phyloP scores from a whole-genome alignment of 805 yeast genomes.

The Clavispora carvajalis region DNA sequence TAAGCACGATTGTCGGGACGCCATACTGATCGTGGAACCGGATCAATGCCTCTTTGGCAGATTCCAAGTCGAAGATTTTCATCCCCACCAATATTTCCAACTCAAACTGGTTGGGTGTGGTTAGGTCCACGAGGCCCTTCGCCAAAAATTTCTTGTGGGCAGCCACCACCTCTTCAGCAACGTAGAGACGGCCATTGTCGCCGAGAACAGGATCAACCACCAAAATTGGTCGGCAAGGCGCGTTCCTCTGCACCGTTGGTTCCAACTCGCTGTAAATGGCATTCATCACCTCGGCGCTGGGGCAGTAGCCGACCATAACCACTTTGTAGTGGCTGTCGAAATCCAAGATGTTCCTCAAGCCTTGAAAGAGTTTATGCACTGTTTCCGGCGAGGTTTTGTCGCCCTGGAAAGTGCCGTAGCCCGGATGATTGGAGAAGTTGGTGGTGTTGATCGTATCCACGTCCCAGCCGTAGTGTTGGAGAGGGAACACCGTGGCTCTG shows the following conservation, averaged over 20 bases:
- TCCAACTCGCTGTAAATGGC: constrained; percentile 43
- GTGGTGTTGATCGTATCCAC: constrained; percentile 17
- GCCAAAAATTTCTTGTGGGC: constrained; percentile 52
- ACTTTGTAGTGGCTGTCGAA: constrained; percentile 48
- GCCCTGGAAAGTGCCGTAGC: constrained; percentile 13
- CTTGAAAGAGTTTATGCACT: constrained; percentile 47
- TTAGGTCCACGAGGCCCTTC: constrained; percentile 45
- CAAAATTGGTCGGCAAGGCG: constrained; percentile 45
- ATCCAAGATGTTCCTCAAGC: constrained; percentile 45
- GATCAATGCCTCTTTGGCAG: constrained; percentile 35
- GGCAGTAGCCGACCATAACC: constrained; percentile 75
- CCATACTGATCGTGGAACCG: constrained; percentile 40
- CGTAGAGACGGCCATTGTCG: constrained; percentile 81
- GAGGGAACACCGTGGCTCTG: constrained; percentile 14
- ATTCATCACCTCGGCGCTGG: constrained; percentile 48
- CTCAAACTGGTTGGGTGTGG: constrained; percentile 92
- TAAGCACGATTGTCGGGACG: constrained; percentile 51
- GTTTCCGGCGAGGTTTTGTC: constrained; percentile 38
- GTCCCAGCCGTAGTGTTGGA: constrained; percentile 16
- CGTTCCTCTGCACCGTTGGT: constrained; percentile 20
- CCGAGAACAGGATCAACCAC: constrained; percentile 90
- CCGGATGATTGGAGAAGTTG: constrained; percentile 17
- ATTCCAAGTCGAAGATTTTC: constrained; percentile 33
- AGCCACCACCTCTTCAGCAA: constrained; percentile 50
- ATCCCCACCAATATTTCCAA: constrained; percentile 61